Evolutionary conservation across 345 rosid genomes (phyloP).

Genomic region (Ailanthus altissimus): DNA sequence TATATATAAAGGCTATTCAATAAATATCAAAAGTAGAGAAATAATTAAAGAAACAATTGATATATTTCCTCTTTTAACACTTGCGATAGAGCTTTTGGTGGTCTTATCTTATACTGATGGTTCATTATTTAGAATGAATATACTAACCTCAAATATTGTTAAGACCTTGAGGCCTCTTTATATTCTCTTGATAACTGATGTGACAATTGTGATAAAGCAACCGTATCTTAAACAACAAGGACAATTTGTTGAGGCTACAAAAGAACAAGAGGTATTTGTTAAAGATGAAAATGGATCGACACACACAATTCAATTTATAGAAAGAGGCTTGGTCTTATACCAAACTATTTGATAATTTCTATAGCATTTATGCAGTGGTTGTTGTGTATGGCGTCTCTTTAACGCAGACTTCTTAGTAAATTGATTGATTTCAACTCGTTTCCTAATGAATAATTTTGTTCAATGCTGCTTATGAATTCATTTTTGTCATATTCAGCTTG

Average conservation of each 20-base stretch:
- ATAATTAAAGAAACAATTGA: too few species aligned
- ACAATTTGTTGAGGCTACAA: slow-evolving; percentile 34
- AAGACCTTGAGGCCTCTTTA: slow-evolving; percentile 61
- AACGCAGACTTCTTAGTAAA: slow-evolving; percentile 19
- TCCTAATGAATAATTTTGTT: neutral
- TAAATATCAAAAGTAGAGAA: too few species aligned
- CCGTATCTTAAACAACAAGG: slow-evolving; percentile 37
- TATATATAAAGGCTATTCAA: too few species aligned
- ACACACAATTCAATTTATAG: slow-evolving; percentile 65
- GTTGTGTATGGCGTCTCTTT: slow-evolving; percentile 52
- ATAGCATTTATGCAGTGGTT: slow-evolving; percentile 66
- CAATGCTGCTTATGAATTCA: neutral
- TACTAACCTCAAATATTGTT: slow-evolving; percentile 39
- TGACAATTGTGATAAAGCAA: slow-evolving; percentile 45
- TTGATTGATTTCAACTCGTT: neutral
- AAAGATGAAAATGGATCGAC: slow-evolving; percentile 46
- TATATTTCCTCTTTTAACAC: too few species aligned
- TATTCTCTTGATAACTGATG: slow-evolving; percentile 59
- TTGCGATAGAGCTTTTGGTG: slow-evolving; percentile 56
- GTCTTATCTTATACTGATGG: slow-evolving; percentile 45
- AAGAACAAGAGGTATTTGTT: slow-evolving; percentile 25
- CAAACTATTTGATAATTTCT: slow-evolving; percentile 62
- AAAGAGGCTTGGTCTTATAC: slow-evolving; percentile 68
- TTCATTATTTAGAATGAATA: slow-evolving; percentile 39
- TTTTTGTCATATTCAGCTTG: too few species aligned